phyloP scores from a whole-genome alignment of 2,329 filamentous ascomycete genomes.

The Triangularia verruculosa region DNA sequence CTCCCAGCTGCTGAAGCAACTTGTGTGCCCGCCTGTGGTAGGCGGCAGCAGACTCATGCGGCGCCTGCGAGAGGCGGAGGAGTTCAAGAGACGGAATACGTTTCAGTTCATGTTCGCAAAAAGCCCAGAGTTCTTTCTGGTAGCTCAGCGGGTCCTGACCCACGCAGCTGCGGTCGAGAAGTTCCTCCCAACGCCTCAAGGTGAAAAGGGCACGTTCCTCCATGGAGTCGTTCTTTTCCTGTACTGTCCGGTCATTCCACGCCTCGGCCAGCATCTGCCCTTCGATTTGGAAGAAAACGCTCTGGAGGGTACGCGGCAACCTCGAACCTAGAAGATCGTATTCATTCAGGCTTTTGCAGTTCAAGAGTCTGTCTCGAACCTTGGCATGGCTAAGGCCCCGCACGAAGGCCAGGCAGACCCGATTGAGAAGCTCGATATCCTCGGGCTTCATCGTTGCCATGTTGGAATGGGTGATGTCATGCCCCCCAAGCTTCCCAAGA shows the following conservation, averaged over 20 bases:
- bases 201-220: conserved; percentile 38
- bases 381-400: conserved; percentile 48
- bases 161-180: conserved; percentile 41
- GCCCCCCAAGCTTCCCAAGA: conserved; percentile 47
- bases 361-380: conserved; percentile 44
- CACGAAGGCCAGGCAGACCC: conserved; percentile 53
- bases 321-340: conserved; percentile 27
- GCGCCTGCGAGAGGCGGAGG: conserved; percentile 50
- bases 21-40: conserved; percentile 48
- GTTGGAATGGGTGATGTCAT: conserved; percentile 50
- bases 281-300: conserved; percentile 53
- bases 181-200: conserved; percentile 45
- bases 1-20: conserved; percentile 38
- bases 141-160: conserved; percentile 48
- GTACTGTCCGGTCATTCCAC: conserved; percentile 41
- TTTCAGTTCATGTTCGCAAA: conserved; percentile 48
- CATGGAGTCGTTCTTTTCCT: conserved; percentile 35
- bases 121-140: conserved; percentile 51
- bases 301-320: conserved; percentile 49
- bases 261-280: conserved; percentile 52
- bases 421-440: conserved; percentile 50
- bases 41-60: conserved; percentile 48
- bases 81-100: conserved; percentile 53
- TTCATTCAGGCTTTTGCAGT: conserved; percentile 47
- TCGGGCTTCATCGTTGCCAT: conserved; percentile 39